phyloP scores from a whole-genome alignment of 2,329 filamentous ascomycete genomes.

The Penicillium sp. region DNA sequence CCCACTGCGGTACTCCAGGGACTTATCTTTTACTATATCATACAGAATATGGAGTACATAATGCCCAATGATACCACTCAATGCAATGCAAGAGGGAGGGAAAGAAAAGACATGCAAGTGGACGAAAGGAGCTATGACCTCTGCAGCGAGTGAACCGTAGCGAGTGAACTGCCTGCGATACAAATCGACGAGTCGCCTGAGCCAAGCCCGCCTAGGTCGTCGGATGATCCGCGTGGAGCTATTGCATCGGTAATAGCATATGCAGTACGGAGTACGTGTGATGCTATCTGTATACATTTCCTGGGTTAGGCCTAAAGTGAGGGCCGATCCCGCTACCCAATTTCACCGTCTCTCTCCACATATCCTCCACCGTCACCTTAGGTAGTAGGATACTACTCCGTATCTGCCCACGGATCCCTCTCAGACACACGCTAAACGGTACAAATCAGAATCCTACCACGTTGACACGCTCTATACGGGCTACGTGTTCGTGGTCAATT shows the following conservation, averaged over 20 bases:
- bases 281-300: neutral
- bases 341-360: constrained; percentile 1
- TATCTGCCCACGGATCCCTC: constrained; percentile 1
- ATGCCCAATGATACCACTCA: neutral
- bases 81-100: neutral
- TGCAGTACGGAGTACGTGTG: neutral
- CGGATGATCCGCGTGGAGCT: constrained; percentile 19
- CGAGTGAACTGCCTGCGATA: constrained; percentile 9
- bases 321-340: constrained; percentile 13
- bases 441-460: constrained; percentile 9
- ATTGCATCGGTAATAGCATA: constrained; percentile 6
- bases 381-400: neutral
- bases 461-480: constrained; percentile 2
- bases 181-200: constrained; percentile 19
- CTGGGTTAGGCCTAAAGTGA: constrained; percentile 5
- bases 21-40: neutral
- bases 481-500: constrained; percentile 20
- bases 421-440: neutral
- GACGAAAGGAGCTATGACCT: constrained; percentile 3
- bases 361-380: neutral
- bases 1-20: constrained; percentile 5
- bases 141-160: constrained; percentile 11
- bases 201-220: constrained; percentile 12
- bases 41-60: neutral
- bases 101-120: neutral